Evolutionary conservation across 192 early-diverging fungal species (phyloP).

Genomic region (Lunasporangiospora selenospora): DNA sequence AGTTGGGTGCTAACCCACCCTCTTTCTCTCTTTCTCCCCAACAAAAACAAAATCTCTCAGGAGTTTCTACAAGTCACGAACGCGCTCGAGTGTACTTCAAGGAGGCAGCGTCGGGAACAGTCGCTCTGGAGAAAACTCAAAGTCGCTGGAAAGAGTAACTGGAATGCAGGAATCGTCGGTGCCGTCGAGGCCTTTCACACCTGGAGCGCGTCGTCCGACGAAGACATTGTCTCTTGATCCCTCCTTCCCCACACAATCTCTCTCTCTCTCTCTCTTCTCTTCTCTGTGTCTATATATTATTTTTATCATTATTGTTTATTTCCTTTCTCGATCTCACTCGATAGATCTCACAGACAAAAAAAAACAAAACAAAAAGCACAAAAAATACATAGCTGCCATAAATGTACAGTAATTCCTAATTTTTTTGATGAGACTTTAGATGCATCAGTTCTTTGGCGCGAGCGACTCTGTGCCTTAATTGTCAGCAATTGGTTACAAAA

Average conservation of each 20-base stretch:
- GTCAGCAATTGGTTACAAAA: too few species aligned
- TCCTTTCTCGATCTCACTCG: not conserved
- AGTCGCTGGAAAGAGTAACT: constrained; percentile 34
- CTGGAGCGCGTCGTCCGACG: too few species aligned
- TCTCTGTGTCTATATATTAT: not conserved
- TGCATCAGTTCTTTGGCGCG: too few species aligned
- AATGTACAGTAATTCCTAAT: too few species aligned
- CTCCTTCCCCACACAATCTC: too few species aligned
- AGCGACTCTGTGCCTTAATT: too few species aligned
- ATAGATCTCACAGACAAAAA: not conserved
- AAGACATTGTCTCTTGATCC: too few species aligned
- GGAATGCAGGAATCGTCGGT: constrained; percentile 42
- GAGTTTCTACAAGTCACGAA: constrained; percentile 48
- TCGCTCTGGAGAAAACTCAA: constrained; percentile 41
- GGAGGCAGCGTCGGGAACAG: constrained; percentile 34
- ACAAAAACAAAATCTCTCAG: constrained; percentile 4
- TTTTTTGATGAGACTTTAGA: too few species aligned
- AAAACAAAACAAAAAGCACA: not conserved
- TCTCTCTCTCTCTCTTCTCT: too few species aligned
- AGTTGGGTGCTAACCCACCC: too few species aligned
- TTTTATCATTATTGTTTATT: not conserved
- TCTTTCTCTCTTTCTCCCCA: too few species aligned
- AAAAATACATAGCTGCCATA: too few species aligned
- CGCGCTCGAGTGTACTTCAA: constrained; percentile 32
- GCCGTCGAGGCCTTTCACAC: constrained; percentile 32